A percentile compares a stretch with the other conserved stretches of the same genome.
phyloP scores from a whole-genome alignment of 371 early-diverging fungal genomes.

The Dichotomocladium elegans region DNA sequence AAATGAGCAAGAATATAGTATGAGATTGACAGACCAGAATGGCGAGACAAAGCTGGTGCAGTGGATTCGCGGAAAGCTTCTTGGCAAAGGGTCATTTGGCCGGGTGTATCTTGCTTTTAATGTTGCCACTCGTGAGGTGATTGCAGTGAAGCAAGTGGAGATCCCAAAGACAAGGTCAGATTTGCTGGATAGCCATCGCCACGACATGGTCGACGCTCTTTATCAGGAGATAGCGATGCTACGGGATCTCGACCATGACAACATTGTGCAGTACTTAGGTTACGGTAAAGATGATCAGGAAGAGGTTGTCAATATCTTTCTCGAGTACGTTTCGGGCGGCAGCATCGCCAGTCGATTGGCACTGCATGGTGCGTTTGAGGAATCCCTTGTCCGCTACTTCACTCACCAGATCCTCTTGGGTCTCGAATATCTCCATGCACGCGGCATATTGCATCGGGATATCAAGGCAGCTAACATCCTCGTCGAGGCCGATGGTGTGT shows the following conservation, averaged over 20 bases:
- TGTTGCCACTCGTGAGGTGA: conserved; percentile 76
- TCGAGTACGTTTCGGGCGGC: conserved; percentile 90
- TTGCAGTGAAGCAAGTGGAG: conserved; percentile 98
- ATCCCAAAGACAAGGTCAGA: conserved; percentile 28
- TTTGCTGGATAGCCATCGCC: conserved; percentile 1
- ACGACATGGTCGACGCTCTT: conserved; percentile 53
- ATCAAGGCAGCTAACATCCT: conserved; percentile 96
- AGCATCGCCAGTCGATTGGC: conserved; percentile 68
- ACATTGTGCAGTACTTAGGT: conserved; percentile 82
- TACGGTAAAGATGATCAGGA: conserved; percentile 61
- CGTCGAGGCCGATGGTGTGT: conserved; percentile 79
- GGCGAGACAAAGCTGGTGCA: conserved; percentile 7
- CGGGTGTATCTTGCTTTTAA: conserved; percentile 93
- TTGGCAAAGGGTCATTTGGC: conserved; percentile 98
- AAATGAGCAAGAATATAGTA: conserved; percentile 1
- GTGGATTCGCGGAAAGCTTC: conserved; percentile 87
- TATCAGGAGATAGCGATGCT: conserved; percentile 84
- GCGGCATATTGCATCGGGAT: conserved; percentile 84
- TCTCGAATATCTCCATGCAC: conserved; percentile 88
- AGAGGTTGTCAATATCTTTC: conserved; percentile 76
- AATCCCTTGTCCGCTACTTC: conserved; percentile 74
- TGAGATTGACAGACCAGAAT: not conserved
- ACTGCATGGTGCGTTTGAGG: conserved; percentile 72
- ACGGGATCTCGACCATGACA: conserved; percentile 76
- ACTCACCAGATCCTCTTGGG: conserved; percentile 83